Evolutionary conservation across 139 green algal species (phyloP), one percentile per base, ranked within the genome.

Genomic region (Chlorella sp.): DNA sequence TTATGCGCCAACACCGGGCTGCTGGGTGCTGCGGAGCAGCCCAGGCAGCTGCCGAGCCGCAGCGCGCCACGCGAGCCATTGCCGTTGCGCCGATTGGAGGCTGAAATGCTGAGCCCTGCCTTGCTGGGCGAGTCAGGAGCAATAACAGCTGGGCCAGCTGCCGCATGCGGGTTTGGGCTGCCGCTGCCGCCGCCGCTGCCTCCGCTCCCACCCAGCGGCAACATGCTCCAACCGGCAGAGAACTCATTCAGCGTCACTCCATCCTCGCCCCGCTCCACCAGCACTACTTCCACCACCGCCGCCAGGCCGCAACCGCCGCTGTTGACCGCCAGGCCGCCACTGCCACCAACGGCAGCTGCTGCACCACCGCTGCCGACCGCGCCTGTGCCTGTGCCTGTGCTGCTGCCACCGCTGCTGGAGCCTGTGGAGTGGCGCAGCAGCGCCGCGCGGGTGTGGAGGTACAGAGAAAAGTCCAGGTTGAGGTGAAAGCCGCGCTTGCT

Each of bases 241-340:
- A 91, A 91, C 75, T 91, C 86, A 2, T 80, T 86, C 32, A 87
- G 83, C 4, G 89, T 69, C 25, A 93, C 79, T 11, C 90, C 89
- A 44, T 88, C 90, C 62, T 68, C 55, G 28, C 21, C 88, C 36
- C 88, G 74, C 81, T 91, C 89, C 67, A 92, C 80, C 85, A 95
- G 85, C 74, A 94, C 89, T 0, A 94, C 73, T 74, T 94, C 89
- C 16, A 91, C 91, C 69, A 96, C 90, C 12, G 91, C 89, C 83
- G 91, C 87, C 76, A 85, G 87, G 90, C 71, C 64, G 34, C n/a
- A n/a, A n/a, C 25, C 78, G 25, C 69, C 36, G 69, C 69, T 34
- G 63, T 6, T 38, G 63, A 90, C 89, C 83, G 91, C 87, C 76
- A 85, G 87, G 90, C 71, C 64, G 34, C 23, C 78, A 28, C 68